These are phyloP conservation scores for Colletotrichum viniferum DNA, from an alignment of 2,329 filamentous ascomycete species.

Conservation along the genomic window DNA sequence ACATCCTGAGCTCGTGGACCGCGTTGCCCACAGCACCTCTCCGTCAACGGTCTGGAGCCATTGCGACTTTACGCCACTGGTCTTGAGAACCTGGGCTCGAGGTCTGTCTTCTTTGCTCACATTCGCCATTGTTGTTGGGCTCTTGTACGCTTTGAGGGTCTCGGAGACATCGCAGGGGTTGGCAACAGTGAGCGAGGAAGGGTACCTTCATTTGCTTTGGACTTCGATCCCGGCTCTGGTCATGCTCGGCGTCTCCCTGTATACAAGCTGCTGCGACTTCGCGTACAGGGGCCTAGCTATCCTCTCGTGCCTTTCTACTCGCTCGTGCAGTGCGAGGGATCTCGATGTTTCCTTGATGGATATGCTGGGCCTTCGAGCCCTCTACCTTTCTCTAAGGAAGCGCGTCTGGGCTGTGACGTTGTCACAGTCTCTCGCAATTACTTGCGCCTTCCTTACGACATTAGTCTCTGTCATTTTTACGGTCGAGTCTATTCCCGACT, in stretches of 20 bases:
- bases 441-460: not conserved
- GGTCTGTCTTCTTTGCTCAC: not conserved
- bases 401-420: not conserved
- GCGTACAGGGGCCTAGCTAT: not conserved
- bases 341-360: not conserved
- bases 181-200: not conserved
- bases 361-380: not conserved
- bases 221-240: not conserved
- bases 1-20: not conserved
- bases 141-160: not conserved
- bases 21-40: accelerated
- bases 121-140: not conserved
- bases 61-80: not conserved
- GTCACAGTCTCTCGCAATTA: not conserved
- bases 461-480: not conserved
- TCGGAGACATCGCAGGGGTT: not conserved
- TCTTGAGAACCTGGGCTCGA: not conserved
- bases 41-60: not conserved
- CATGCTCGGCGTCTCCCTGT: not conserved
- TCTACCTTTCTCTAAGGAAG: not conserved
- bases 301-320: not conserved
- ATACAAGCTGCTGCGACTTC: not conserved
- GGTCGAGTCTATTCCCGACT: not conserved
- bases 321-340: not conserved
- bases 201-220: not conserved